Evolutionary conservation across 2,329 filamentous ascomycete species (phyloP).

Genomic region (Dactylonectria estremocensis): DNA sequence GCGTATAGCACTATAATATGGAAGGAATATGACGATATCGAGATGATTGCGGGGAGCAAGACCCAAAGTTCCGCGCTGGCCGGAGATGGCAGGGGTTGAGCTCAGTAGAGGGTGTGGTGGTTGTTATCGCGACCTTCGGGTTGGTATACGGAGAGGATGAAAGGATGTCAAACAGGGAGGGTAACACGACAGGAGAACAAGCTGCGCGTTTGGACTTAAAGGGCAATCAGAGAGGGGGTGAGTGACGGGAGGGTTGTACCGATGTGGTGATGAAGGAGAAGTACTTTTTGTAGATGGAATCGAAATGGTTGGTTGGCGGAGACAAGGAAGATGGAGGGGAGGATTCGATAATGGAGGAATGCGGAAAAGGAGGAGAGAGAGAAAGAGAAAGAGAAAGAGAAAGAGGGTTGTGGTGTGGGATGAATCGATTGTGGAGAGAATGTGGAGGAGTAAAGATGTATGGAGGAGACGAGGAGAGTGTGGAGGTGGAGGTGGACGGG

Average conservation of each 20-base stretch:
- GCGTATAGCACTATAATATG: conserved; percentile 2
- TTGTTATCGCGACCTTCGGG: conserved; percentile 13
- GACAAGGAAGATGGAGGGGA: background rate
- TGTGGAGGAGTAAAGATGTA: too few relatives aligned
- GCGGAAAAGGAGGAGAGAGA: background rate
- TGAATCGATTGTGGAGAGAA: conserved; percentile 1
- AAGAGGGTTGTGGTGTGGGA: conserved; percentile 5
- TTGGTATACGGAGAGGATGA: conserved; percentile 2
- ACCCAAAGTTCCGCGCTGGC: conserved; percentile 9
- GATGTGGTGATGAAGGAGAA: background rate
- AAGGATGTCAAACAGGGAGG: conserved; percentile 2
- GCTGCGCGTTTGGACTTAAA: conserved; percentile 5
- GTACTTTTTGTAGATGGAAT: conserved; percentile 6
- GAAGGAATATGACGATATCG: conserved; percentile 7
- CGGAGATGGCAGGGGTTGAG: background rate
- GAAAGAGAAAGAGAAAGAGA: background rate
- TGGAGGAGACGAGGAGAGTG: too few relatives aligned
- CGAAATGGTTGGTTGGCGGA: background rate
- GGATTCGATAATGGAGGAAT: background rate
- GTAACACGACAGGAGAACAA: conserved; percentile 7
- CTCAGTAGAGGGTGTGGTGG: conserved; percentile 1
- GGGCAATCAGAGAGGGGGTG: conserved; percentile 14
- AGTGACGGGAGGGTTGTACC: conserved; percentile 8
- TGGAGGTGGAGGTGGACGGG: background rate
- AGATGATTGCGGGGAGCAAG: conserved; percentile 19